phyloP scores from a whole-genome alignment of 1,139 yeast species.

The Candida sp. region DNA sequence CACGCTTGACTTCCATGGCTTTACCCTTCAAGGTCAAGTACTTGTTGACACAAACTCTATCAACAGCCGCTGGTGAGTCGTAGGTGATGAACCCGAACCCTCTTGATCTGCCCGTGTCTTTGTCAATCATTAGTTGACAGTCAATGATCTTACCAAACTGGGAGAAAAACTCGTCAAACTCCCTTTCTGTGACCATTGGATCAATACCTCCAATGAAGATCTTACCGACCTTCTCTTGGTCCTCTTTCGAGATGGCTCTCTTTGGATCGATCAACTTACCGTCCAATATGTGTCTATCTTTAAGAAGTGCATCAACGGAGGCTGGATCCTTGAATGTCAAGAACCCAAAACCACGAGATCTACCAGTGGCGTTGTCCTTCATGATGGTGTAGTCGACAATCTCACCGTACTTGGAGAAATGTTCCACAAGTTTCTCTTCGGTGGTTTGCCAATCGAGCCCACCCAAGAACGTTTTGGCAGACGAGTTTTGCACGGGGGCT shows the following conservation, averaged over 20 bases:
- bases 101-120: constrained; percentile 96
- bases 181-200: constrained; percentile 92
- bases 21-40: constrained; percentile 86
- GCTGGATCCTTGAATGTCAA: constrained; percentile 83
- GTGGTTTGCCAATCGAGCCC: constrained; percentile 99
- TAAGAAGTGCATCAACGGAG: constrained; percentile 88
- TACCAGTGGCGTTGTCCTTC: constrained; percentile 90
- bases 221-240: constrained; percentile 97
- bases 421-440: constrained; percentile 80
- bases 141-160: constrained; percentile 94
- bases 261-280: constrained; percentile 99
- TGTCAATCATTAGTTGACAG: constrained; percentile 97
- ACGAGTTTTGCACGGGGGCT: constrained; percentile 2
- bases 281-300: constrained; percentile 88
- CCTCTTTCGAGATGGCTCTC: constrained; percentile 98
- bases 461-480: constrained; percentile 54
- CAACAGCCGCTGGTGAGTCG: constrained; percentile 96
- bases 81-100: constrained; percentile 98
- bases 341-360: constrained; percentile 97
- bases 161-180: constrained; percentile 86
- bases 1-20: constrained; percentile 95
- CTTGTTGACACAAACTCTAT: constrained; percentile 84
- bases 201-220: constrained; percentile 99
- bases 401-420: constrained; percentile 90
- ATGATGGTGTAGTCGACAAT: constrained; percentile 90